Percentiles rank a stretch among this genome's conserved stretches.
Evolutionary conservation across 345 rosid genomes (phyloP).

Genomic region (Noccaea bulbosa): DNA sequence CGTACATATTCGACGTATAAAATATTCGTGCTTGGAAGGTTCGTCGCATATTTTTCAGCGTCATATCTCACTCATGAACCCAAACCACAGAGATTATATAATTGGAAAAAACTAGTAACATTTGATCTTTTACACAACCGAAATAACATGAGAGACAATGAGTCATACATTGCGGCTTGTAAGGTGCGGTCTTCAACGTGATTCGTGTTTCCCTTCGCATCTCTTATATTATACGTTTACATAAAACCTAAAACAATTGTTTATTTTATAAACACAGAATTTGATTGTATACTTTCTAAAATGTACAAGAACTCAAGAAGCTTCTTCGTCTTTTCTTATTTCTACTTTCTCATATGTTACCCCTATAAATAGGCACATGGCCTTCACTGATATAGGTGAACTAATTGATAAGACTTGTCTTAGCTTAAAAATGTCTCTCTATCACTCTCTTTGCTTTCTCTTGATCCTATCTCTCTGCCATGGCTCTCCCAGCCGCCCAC

Average conservation of each 20-base stretch:
- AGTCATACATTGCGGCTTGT: conserved; percentile 40
- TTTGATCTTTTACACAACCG: neutral
- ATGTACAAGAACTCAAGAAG: neutral
- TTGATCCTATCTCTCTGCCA: conserved; percentile 36
- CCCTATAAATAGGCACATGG: conserved; percentile 33
- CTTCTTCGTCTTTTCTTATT: conserved; percentile 21
- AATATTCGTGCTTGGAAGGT: conserved; percentile 13
- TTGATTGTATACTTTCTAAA: neutral
- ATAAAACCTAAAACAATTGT: neutral
- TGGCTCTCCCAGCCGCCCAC: conserved; percentile 26
- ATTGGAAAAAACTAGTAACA: neutral
- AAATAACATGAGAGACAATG: conserved; percentile 37
- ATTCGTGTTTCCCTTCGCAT: conserved; percentile 7
- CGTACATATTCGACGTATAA: neutral
- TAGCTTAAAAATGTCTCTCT: conserved; percentile 29
- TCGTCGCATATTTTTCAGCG: conserved; percentile 24
- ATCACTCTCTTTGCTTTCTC: conserved; percentile 40
- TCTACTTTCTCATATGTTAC: neutral
- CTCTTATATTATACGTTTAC: conserved; percentile 23
- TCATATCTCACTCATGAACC: neutral
- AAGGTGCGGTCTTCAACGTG: conserved; percentile 44
- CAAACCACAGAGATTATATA: neutral
- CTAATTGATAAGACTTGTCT: conserved; percentile 10
- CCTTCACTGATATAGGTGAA: conserved; percentile 20
- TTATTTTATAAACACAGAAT: neutral